phyloP scores from a whole-genome alignment of 768 basidiomycete species.

The Leccinum boreale region DNA sequence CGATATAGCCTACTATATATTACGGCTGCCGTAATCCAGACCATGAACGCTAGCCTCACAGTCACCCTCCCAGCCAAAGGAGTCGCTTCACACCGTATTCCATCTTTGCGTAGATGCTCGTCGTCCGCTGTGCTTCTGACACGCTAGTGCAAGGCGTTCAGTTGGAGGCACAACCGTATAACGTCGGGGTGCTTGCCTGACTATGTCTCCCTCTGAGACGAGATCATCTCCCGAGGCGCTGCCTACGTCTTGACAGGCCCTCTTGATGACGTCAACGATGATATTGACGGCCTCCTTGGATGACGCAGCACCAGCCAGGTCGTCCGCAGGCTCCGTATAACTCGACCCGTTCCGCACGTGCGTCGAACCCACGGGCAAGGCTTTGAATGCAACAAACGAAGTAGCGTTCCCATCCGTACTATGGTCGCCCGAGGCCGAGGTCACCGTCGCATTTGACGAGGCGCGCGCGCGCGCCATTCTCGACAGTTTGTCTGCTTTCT shows the following conservation, averaged over 20 bases:
- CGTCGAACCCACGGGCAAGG: conserved; percentile 67
- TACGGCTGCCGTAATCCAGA: conserved; percentile 9
- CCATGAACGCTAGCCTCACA: background rate
- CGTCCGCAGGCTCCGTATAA: conserved; percentile 58
- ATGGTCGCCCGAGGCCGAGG: conserved; percentile 29
- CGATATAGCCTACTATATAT: conserved; percentile 15
- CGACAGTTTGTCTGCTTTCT: conserved; percentile 18
- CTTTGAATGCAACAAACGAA: conserved; percentile 75
- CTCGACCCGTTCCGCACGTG: conserved; percentile 39
- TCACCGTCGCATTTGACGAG: conserved; percentile 32
- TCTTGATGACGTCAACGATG: conserved; percentile 67
- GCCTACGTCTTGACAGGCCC: conserved; percentile 66
- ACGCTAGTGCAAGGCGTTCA: conserved; percentile 44
- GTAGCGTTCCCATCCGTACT: conserved; percentile 33
- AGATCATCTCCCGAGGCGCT: conserved; percentile 42
- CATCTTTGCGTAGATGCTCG: conserved; percentile 86
- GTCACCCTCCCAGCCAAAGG: conserved; percentile 78
- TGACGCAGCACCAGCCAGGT: conserved; percentile 55
- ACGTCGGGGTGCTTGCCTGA: conserved; percentile 52
- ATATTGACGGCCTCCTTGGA: conserved; percentile 77
- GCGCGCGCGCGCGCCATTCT: conserved; percentile 24
- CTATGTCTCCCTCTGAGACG: conserved; percentile 67
- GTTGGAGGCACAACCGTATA: background rate
- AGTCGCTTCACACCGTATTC: conserved; percentile 91
- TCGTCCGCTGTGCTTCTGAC: conserved; percentile 80